Conservation (phyloP, 2,329 filamentous ascomycete species). For the Parasarocladium wereldwijsianum region DNA sequence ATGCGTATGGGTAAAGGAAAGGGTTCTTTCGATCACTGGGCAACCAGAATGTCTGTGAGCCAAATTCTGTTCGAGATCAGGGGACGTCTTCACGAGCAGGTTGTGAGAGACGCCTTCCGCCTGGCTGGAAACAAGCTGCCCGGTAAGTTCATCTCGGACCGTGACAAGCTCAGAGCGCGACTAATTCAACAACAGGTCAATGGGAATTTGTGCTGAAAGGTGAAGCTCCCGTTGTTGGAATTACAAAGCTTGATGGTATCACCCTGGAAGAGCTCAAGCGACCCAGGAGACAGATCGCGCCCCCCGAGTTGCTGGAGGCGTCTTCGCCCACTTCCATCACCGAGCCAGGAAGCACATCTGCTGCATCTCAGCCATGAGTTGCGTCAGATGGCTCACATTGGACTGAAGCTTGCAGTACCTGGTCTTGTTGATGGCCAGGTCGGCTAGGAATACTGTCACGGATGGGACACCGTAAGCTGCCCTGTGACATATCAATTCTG, state of each 20-base stretch:
- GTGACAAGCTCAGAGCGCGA: neutral
- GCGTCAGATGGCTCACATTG: slow-evolving; percentile 10
- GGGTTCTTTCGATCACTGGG: slow-evolving; percentile 94
- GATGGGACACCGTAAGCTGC: too few relatives aligned
- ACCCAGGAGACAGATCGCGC: slow-evolving; percentile 53
- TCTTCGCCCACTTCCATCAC: slow-evolving; percentile 18
- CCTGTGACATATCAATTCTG: too few relatives aligned
- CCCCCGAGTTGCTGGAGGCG: slow-evolving; percentile 20
- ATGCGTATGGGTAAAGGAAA: slow-evolving; percentile 99
- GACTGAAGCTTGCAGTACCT: slow-evolving; percentile 10
- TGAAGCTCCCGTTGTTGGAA: slow-evolving; percentile 76
- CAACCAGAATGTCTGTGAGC: slow-evolving; percentile 75
- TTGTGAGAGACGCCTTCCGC: slow-evolving; percentile 84
- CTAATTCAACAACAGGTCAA: slow-evolving; percentile 35
- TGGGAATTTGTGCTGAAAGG: slow-evolving; percentile 94
- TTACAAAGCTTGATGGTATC: slow-evolving; percentile 78
- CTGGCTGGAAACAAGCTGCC: slow-evolving; percentile 91
- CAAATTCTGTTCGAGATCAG: slow-evolving; percentile 87
- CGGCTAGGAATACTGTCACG: too few relatives aligned
- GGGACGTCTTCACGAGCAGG: slow-evolving; percentile 85
- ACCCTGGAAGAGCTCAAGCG: slow-evolving; percentile 74
- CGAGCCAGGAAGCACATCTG: slow-evolving; percentile 17
- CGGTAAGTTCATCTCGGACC: slow-evolving; percentile 35
- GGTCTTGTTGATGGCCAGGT: slow-evolving; percentile 7
- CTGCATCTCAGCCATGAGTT: slow-evolving; percentile 13